These are phyloP conservation scores for Xerocomellus intermedius DNA, from an alignment of 768 basidiomycete genomes.

Conservation along the genomic window DNA sequence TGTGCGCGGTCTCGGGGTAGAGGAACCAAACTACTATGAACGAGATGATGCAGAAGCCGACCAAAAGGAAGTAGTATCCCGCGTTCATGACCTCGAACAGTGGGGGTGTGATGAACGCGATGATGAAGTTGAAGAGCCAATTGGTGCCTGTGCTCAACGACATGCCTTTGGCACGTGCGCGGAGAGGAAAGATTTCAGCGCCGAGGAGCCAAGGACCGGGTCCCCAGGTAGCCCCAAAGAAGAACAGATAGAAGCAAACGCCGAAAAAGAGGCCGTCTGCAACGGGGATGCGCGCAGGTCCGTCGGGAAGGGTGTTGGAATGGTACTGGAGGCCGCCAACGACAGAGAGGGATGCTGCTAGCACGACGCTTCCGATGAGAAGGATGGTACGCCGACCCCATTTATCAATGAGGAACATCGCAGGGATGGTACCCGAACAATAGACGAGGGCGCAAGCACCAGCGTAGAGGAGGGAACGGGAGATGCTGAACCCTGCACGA, in stretches of 20 bases:
- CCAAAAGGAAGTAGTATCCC: constrained; percentile 52
- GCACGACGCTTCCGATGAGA: constrained; percentile 42
- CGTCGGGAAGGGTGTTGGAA: constrained; percentile 39
- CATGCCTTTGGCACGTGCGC: constrained; percentile 40
- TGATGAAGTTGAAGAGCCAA: constrained; percentile 37
- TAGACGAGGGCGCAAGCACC: constrained; percentile 48
- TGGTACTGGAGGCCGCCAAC: constrained; percentile 52
- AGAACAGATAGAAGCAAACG: constrained; percentile 58
- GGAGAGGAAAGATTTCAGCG: constrained; percentile 49
- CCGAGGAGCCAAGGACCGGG: constrained; percentile 53
- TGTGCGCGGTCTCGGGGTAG: constrained; percentile 49
- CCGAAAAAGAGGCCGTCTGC: constrained; percentile 41
- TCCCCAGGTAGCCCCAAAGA: constrained; percentile 58
- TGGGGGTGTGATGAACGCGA: constrained; percentile 54
- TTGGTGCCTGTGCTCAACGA: constrained; percentile 35
- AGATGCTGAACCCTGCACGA: constrained; percentile 46
- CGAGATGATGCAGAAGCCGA: constrained; percentile 45
- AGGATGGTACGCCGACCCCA: constrained; percentile 53
- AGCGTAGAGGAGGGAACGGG: constrained; percentile 45
- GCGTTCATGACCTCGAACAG: constrained; percentile 51
- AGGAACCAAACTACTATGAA: constrained; percentile 45
- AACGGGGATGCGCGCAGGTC: constrained; percentile 28
- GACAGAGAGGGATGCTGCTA: constrained; percentile 46
- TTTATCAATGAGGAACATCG: constrained; percentile 52
- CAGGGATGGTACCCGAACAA: constrained; percentile 49